Base-by-base conservation (phyloP, 345 rosid species). In the Populus alba region DNA sequence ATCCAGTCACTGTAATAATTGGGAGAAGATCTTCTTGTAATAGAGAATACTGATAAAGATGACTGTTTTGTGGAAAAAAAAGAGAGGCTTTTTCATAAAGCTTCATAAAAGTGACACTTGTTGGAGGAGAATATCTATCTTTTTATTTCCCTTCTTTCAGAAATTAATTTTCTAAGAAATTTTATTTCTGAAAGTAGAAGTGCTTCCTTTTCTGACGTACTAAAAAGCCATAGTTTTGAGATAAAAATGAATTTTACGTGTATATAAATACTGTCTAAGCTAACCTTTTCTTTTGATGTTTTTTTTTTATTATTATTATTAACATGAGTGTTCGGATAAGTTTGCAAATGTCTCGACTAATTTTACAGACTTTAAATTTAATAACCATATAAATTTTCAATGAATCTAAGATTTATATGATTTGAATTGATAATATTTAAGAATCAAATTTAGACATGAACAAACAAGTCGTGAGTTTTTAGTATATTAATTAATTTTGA, bases 1-100 rank as follows among this genome's bases (percentile, higher is more conserved):
- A 74, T 77, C 83, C 83, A 77, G 66, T 77, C 80, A 37, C 71
- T 38, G 75, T 61, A 68, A 68, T 70, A 77, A 76, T 33, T 69
- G 65, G 31, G 82, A 31, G 43, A 75, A 79, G 75, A 79, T 68
- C 72, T 83, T 75, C 23, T 55, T 65, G 43, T n/a, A 12, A 15
- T 29, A 55, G 49, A 75, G 73, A 79, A 79, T 71, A 68, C 71
- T 51, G 41, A 70, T 65, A 69, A 77, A 61, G 72, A 59, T 68
- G 74, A 53, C 23, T 55, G 35, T 57, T 73, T 77, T 49, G 43
- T 11, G 35, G 4, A 3, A 33, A 4, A 33, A 33, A 33, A 33
- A 31, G 11, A 23, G 68, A 72, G 27, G 75, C 67, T 35, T 74
- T 49, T n/a, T 22, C 8, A 38, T 51, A 76, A 77, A 73, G 68